phyloP scores from a whole-genome alignment of 257 asterid species.

The Mitragyna speciosa region DNA sequence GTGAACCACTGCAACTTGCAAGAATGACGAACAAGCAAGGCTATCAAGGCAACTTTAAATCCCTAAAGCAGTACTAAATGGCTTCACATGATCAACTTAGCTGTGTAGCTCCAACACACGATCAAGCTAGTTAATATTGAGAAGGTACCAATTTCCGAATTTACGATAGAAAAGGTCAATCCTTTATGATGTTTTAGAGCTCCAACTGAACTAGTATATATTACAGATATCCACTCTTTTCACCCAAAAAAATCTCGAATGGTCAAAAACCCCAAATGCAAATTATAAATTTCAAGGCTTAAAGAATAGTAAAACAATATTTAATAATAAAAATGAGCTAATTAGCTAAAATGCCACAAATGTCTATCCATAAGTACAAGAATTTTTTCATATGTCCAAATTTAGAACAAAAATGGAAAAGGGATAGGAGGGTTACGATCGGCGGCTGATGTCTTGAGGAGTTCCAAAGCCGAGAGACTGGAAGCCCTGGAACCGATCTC shows the following conservation, averaged over 20 bases:
- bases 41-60: not conserved
- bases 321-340: not conserved
- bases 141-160: not conserved
- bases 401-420: not conserved
- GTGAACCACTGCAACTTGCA: not conserved
- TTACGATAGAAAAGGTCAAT: not conserved
- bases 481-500: slow-evolving; percentile 46
- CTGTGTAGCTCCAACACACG: not conserved
- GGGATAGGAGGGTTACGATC: slow-evolving; percentile 52
- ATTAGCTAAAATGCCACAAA: not conserved
- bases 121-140: not conserved
- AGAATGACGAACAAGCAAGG: not conserved
- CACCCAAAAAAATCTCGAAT: not conserved
- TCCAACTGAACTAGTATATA: no score
- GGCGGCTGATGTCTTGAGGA: slow-evolving; percentile 71
- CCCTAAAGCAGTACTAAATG: not conserved
- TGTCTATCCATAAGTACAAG: no score
- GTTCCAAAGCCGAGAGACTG: slow-evolving; percentile 68
- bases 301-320: not conserved
- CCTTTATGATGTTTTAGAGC: not conserved
- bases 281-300: not conserved
- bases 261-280: not conserved
- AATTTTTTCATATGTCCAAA: not conserved
- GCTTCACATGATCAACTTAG: not conserved
- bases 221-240: no score